Conservation (phyloP, 345 rosid genomes). For the Toxicodendron radicans region DNA sequence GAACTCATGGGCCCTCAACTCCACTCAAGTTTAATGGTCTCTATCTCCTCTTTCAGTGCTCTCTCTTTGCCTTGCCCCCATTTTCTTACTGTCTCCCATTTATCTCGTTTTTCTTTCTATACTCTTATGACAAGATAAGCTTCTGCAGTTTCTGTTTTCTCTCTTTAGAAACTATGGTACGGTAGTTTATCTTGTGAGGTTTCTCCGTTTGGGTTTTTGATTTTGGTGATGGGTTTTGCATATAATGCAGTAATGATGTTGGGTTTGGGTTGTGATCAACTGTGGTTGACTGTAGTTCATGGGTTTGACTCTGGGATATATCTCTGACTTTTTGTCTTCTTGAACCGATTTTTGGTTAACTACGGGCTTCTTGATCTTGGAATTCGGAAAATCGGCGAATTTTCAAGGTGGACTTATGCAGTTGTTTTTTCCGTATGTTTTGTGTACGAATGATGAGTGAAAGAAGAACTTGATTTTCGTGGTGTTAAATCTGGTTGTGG, state of each 20-base stretch:
- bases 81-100: slow-evolving; percentile 46
- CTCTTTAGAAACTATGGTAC: slow-evolving; percentile 9
- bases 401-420: slow-evolving; percentile 11
- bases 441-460: slow-evolving; percentile 15
- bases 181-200: slow-evolving; percentile 17
- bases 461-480: slow-evolving; percentile 29
- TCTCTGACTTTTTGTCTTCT: background rate
- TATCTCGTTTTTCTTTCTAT: slow-evolving; percentile 17
- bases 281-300: slow-evolving; percentile 22
- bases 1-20: slow-evolving; percentile 56
- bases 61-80: slow-evolving; percentile 30
- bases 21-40: slow-evolving; percentile 51
- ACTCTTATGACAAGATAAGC: slow-evolving; percentile 24
- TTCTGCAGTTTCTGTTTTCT: slow-evolving; percentile 26
- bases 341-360: slow-evolving; percentile 13
- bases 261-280: slow-evolving; percentile 20
- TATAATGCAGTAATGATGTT: slow-evolving; percentile 20
- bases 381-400: background rate
- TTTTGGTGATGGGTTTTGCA: slow-evolving; percentile 32
- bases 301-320: slow-evolving; percentile 12
- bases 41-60: slow-evolving; percentile 44
- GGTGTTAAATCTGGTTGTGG: slow-evolving; percentile 26
- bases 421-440: slow-evolving; percentile 10
- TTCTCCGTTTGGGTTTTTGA: slow-evolving; percentile 33
- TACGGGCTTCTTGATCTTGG: background rate